phyloP scores from a whole-genome alignment of 2,329 filamentous ascomycete species.

The Trichoderma aggressivum region DNA sequence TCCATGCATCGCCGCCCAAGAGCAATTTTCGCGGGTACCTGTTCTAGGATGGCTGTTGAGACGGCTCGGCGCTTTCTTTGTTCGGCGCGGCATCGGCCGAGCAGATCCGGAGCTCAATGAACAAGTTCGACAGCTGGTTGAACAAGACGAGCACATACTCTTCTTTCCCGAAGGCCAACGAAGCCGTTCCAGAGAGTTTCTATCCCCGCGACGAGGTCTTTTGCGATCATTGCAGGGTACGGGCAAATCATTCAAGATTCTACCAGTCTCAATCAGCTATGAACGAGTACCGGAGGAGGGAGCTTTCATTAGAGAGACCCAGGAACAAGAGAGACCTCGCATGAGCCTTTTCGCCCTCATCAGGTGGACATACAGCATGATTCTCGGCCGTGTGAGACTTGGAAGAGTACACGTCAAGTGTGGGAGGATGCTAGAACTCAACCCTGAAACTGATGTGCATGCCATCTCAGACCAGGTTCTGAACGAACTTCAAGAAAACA shows the following conservation, averaged over 20 bases:
- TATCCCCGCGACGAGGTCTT: background rate
- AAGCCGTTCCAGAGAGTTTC: background rate
- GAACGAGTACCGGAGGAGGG: background rate
- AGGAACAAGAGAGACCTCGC: background rate
- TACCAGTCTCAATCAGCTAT: background rate
- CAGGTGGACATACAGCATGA: background rate
- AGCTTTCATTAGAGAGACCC: background rate
- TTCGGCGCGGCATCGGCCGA: background rate
- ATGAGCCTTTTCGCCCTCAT: background rate
- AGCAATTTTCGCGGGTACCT: background rate
- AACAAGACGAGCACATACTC: background rate
- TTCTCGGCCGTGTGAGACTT: background rate
- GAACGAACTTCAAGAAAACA: background rate
- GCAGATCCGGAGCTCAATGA: background rate
- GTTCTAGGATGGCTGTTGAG: background rate
- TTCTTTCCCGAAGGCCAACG: background rate
- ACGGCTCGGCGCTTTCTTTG: background rate
- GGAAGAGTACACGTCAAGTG: slow-evolving; percentile 1
- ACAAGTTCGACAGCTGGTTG: background rate
- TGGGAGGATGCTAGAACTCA: background rate
- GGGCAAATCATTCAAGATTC: background rate
- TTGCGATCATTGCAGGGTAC: background rate
- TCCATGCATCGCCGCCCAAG: background rate
- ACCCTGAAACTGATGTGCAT: background rate
- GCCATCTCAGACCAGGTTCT: background rate